Evolutionary conservation across 371 early-diverging fungal species (phyloP).

Genomic region (Saksenaea vasiformis): DNA sequence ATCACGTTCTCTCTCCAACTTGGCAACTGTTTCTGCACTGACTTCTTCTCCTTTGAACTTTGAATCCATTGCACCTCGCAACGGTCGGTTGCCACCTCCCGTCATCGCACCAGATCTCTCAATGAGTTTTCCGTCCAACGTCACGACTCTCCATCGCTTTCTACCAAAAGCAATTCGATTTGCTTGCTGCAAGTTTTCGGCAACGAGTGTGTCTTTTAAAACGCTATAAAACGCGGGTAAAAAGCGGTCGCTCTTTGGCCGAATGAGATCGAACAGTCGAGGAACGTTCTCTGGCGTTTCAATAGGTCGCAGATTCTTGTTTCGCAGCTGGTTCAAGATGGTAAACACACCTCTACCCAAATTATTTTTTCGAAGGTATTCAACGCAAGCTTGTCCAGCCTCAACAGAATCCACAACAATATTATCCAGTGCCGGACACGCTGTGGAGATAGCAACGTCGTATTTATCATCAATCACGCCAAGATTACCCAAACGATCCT

Average conservation of each 20-base stretch:
- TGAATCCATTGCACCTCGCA: conserved; percentile 87
- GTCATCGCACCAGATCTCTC: conserved; percentile 98
- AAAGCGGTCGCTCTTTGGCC: conserved; percentile 75
- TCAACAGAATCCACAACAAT: conserved; percentile 97
- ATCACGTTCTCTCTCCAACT: conserved; percentile 59
- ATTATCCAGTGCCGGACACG: conserved; percentile 84
- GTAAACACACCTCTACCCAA: conserved; percentile 94
- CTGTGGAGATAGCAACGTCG: conserved; percentile 96
- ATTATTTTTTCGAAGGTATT: conserved; percentile 83
- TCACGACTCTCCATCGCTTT: conserved; percentile 93
- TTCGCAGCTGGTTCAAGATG: conserved; percentile 79
- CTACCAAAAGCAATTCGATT: conserved; percentile 88
- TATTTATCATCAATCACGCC: conserved; percentile 95
- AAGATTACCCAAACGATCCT: conserved; percentile 95
- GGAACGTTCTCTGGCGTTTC: conserved; percentile 83
- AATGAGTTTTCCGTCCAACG: conserved; percentile 95
- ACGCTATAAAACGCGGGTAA: conserved; percentile 91
- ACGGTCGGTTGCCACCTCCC: conserved; percentile 84
- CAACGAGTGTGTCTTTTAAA: conserved; percentile 93
- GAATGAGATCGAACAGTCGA: conserved; percentile 91
- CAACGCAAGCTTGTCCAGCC: conserved; percentile 92
- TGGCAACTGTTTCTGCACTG: conserved; percentile 58
- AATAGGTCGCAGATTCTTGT: conserved; percentile 50
- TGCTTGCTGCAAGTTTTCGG: conserved; percentile 87
- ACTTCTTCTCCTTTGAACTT: conserved; percentile 63